Percentiles rank a stretch among this genome's conserved stretches.
phyloP scores from a whole-genome alignment of 2,329 filamentous ascomycete species.

The Sarocladiaceae sp. region DNA sequence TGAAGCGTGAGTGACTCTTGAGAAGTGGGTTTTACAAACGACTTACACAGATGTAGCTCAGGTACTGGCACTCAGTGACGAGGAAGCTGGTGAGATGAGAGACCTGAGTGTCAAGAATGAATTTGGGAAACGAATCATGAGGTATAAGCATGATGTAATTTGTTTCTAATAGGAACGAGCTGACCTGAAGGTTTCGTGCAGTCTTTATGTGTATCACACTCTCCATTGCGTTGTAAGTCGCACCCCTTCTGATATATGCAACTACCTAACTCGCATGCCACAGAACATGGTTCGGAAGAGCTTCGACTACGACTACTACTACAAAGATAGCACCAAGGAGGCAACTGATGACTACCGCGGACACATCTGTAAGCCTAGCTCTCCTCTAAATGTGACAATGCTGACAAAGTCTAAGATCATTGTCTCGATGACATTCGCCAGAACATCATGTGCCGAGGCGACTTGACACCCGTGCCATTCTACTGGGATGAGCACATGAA shows the following conservation, averaged over 20 bases:
- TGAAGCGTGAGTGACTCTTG: background rate
- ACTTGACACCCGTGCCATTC: background rate
- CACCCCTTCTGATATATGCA: background rate
- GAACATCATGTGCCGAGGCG: slow-evolving; percentile 3
- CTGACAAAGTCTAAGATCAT: no score
- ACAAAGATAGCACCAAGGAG: background rate
- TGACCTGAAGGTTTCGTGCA: background rate
- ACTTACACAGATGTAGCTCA: no score
- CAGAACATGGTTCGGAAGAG: slow-evolving; percentile 3
- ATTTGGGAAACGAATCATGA: background rate
- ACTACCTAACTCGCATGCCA: background rate
- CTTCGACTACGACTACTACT: slow-evolving; percentile 3
- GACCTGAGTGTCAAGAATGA: slow-evolving; percentile 2
- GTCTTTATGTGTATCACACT: slow-evolving; percentile 1
- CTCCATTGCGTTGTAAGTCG: background rate
- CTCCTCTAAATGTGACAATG: background rate
- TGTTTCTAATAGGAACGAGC: background rate
- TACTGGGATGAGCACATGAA: background rate
- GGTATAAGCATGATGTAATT: no score
- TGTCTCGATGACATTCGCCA: slow-evolving; percentile 2
- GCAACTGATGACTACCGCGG: background rate
- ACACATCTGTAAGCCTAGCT: background rate
- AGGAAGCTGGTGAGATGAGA: slow-evolving; percentile 4
- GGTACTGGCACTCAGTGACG: background rate
- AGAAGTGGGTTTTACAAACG: no score